Evolutionary conservation across 768 basidiomycete species (phyloP), one percentile per base, ranked within the genome.

Genomic region (Panus rudis): DNA sequence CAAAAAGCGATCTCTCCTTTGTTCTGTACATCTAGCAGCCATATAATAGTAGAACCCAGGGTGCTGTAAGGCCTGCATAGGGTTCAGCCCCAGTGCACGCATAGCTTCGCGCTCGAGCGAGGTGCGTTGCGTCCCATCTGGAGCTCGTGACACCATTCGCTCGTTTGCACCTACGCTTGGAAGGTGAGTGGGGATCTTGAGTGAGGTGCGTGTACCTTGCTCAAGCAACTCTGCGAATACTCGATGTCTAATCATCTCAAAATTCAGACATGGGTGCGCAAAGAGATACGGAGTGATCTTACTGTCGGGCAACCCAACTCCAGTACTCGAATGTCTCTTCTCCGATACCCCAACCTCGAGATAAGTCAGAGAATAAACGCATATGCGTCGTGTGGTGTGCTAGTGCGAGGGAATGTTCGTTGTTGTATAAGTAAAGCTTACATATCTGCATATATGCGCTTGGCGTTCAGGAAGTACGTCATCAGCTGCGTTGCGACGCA

Each of bases 301-400:
- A 92, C 89, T 96, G 92, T 57, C 92, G 71, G 6, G 90, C 86
- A 43, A 92, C 71, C 94, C 93, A 99, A 51, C 87, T 88, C 94
- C 94, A 97, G 58, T 84, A 97, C 59, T 98, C 96, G 51, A 89
- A 97, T 0, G 90, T 96, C 55, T 92, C 89, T 54, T 93, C 91
- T 13, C 92, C 93, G 43, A 97, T 97, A 6, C 90, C 89, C 94
- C 96, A 97, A 1, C 84, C 83, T 16, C 85, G 68, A 4, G 87
- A 86, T 51, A 99, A 79, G 54, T 92, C 89, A 4, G 82, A 75
- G 52, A 96, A 94, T 48, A 79, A 79, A 25, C 81, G 78, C 47
- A 94, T 74, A 57, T 99, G 96, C 11, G 79, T 75, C 46, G 81
- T 84, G 60, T 97, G 84, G 49, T 92, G 84, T 0, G 81, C 79